These are phyloP conservation scores for Lasiodiplodia sp. DNA, from an alignment of 2,329 filamentous ascomycete species.

Conservation along the genomic window DNA sequence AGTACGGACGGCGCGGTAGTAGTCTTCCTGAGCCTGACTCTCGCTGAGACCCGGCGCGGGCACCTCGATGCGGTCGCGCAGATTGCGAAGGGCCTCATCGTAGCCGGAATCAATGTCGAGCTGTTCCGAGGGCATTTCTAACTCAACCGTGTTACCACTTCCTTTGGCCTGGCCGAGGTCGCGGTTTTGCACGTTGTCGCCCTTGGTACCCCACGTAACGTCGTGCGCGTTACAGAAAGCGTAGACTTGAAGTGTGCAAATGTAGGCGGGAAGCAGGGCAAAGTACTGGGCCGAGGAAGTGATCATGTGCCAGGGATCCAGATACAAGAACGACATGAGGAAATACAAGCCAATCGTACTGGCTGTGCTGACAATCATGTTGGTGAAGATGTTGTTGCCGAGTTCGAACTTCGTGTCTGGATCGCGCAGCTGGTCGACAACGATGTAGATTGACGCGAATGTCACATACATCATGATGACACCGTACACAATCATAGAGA, in stretches of 20 bases:
- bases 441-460: constrained; percentile 88
- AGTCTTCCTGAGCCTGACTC: constrained; percentile 92
- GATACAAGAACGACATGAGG: constrained; percentile 92
- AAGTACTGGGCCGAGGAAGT: constrained; percentile 93
- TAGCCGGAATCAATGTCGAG: constrained; percentile 98
- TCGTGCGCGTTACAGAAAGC: constrained; percentile 99
- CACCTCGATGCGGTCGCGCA: constrained; percentile 91
- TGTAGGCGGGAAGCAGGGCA: constrained; percentile 87
- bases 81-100: constrained; percentile 94
- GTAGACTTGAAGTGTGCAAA: constrained; percentile 97
- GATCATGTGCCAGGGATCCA: constrained; percentile 99
- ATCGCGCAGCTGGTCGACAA: constrained; percentile 76
- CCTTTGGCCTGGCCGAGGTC: constrained; percentile 88
- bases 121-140: constrained; percentile 98
- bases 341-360: constrained; percentile 95
- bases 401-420: constrained; percentile 62
- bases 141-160: constrained; percentile 77
- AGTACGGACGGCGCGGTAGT: constrained; percentile 95
- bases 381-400: constrained; percentile 91
- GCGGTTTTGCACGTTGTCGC: constrained; percentile 92
- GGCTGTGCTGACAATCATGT: constrained; percentile 86
- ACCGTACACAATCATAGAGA: constrained; percentile 86
- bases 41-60: constrained; percentile 68
- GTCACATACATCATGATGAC: constrained; percentile 96
- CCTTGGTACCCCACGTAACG: constrained; percentile 98